Base-by-base conservation (phyloP, 257 asterid genomes). In the Ballota nigra region DNA sequence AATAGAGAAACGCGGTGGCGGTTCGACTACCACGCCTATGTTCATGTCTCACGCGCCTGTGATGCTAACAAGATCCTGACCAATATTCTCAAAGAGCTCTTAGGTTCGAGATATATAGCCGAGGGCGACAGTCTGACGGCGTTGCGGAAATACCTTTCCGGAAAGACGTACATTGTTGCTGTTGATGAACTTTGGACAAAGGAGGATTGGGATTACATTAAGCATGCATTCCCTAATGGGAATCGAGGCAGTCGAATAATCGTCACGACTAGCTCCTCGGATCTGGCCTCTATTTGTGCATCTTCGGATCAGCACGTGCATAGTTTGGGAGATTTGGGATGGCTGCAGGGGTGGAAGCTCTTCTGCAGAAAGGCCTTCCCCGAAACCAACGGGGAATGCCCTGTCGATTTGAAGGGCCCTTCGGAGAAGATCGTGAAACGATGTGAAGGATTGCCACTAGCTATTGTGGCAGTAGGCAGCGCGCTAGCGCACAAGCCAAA, bases 331-430 rank as follows among this genome's bases (percentile, higher is more conserved):
- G 60, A 72, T 36, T 52, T 81, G 16, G 74, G 70, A 33, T 67
- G 59, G 69, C 5, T 0, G 20, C 73, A 83, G 15, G 79, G 80
- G 31, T 80, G 85, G 89, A 74, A 10, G 1, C 86, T 88, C 40
- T 86, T 88, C 72, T 73, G 89, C 71, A 80, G 69, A 41, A 79
- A 65, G 77, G 87, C 89, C 5, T 86, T 88, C 71, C 76, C 73
- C 20, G 47, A 79, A 28, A 65, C 38, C 41, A 66, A 62, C 1
- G 70, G 85, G 26, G 45, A 75, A 51, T 84, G 88, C 73, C 86
- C 86, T 28, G 8, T 41, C 2, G 81, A 82, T 19, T 61, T 86
- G 58, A 58, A 80, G 47, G 41, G 36, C 11, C 40, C 53, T 36
- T 75, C 83, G 28, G 18, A 0, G 5, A 24, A 11, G 22, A 73